Evolutionary conservation across 257 asterid species (phyloP), one percentile per base, ranked within the genome.

Genomic region (Gentiana macrophylla): DNA sequence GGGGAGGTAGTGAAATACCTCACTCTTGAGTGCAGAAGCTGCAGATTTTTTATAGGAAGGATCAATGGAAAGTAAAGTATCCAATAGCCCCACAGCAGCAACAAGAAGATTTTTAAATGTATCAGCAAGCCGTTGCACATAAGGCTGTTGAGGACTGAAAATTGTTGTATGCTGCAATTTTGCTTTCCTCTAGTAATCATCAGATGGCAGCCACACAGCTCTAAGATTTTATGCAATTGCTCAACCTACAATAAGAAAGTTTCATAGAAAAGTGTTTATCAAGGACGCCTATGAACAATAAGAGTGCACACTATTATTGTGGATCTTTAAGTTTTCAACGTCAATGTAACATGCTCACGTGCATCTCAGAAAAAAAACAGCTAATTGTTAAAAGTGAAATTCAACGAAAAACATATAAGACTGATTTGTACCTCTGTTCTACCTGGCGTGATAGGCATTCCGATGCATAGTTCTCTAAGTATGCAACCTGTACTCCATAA

Each of bases 371-470:
- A n/a, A n/a, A n/a, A n/a, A n/a, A n/a, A n/a, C n/a, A n/a, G n/a
- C n/a, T n/a, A n/a, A n/a, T n/a, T n/a, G n/a, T n/a, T n/a, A n/a
- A n/a, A n/a, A n/a, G n/a, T n/a, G n/a, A n/a, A n/a, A n/a, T n/a
- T n/a, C n/a, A n/a, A n/a, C n/a, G n/a, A n/a, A n/a, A n/a, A n/a
- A n/a, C n/a, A 12, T 5, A 7, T 9, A 24, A n/a, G n/a, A n/a
- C n/a, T n/a, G n/a, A n/a, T n/a, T n/a, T 37, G 44, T 82, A 88
- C 96, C 97, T 88, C 97, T 2, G 97, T 88, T 76, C 94, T 81
- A 45, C 97, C 97, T 32, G 97, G 94, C 95, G 85, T 85, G 55
- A 88, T 85, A 44, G 97, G 95, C 69, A 81, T 83, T 62, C 94
- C 94, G 37, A 79, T 67, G 67, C 78, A 86, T 55, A 89, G 60